phyloP scores from a whole-genome alignment of 2,329 filamentous ascomycete species.

The Colletotrichum coccodes region DNA sequence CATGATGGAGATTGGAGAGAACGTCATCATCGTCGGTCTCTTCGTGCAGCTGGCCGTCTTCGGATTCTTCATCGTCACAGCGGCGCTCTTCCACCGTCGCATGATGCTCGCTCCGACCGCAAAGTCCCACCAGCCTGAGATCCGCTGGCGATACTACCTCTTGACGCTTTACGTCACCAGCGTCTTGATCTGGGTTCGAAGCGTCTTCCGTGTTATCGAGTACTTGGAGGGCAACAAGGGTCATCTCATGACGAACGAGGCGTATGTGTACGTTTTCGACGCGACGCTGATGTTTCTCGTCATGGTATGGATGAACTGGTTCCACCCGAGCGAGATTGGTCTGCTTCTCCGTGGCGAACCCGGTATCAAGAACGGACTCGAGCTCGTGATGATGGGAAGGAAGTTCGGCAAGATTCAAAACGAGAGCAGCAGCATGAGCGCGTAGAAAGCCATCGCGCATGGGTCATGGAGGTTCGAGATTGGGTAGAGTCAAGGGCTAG shows the following conservation, averaged over 20 bases:
- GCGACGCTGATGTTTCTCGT: conserved; percentile 51
- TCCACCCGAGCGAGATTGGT: conserved; percentile 31
- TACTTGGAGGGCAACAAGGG: conserved; percentile 55
- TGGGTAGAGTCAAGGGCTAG: background rate
- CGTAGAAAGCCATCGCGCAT: background rate
- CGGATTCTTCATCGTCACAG: conserved; percentile 59
- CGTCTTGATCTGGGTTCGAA: conserved; percentile 54
- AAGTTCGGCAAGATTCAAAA: conserved; percentile 7
- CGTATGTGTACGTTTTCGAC: conserved; percentile 56
- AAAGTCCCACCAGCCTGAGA: conserved; percentile 21
- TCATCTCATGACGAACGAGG: conserved; percentile 52
- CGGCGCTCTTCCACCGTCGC: conserved; percentile 53
- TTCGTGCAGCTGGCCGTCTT: conserved; percentile 65
- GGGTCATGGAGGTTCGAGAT: background rate
- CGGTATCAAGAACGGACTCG: conserved; percentile 26
- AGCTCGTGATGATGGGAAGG: conserved; percentile 9
- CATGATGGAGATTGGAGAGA: conserved; percentile 46
- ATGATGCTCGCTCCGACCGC: conserved; percentile 34
- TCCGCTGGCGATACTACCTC: conserved; percentile 44
- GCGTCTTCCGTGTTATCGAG: conserved; percentile 58
- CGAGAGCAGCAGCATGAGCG: conserved; percentile 18
- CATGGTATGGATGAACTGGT: conserved; percentile 41
- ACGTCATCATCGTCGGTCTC: conserved; percentile 62
- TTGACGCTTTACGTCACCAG: conserved; percentile 44
- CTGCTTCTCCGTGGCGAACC: conserved; percentile 24